phyloP scores from a whole-genome alignment of 2,329 filamentous ascomycete species.

The Alternaria arbusti region DNA sequence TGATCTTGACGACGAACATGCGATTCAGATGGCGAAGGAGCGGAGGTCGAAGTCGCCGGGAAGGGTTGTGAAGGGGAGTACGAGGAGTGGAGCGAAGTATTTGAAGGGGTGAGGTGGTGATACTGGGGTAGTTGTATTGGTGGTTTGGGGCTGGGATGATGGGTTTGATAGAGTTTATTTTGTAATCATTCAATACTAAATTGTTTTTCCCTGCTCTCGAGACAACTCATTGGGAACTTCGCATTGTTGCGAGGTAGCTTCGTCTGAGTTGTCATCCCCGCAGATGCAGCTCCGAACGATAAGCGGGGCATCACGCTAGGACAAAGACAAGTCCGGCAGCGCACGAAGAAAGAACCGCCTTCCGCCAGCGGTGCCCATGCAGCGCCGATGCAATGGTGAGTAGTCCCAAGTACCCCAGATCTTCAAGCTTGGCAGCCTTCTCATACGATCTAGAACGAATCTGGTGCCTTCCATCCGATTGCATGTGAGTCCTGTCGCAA shows the following conservation, averaged over 20 bases:
- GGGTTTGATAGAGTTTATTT: neutral
- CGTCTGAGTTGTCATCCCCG: neutral
- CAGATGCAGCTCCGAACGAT: neutral
- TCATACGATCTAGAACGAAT: slow-evolving; percentile 8
- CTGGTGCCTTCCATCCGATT: slow-evolving; percentile 23
- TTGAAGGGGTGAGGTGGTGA: neutral
- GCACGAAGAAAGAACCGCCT: slow-evolving; percentile 20
- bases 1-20: neutral
- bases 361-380: neutral
- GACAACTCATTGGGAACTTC: neutral
- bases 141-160: neutral
- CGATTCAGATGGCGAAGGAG: neutral
- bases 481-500: slow-evolving; percentile 33
- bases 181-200: neutral
- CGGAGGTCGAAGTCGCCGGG: neutral
- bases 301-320: slow-evolving; percentile 16
- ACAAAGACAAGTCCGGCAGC: slow-evolving; percentile 30
- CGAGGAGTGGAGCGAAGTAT: neutral
- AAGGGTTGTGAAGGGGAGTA: neutral
- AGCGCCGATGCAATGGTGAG: slow-evolving; percentile 20
- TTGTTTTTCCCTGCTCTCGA: neutral
- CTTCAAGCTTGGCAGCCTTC: neutral
- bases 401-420: slow-evolving; percentile 6
- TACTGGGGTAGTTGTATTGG: neutral
- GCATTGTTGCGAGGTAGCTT: neutral